Evolutionary conservation across 495 filamentous ascomycete species (phyloP), one percentile per base, ranked within the genome.

Genomic region (Penicillium paradoxum): DNA sequence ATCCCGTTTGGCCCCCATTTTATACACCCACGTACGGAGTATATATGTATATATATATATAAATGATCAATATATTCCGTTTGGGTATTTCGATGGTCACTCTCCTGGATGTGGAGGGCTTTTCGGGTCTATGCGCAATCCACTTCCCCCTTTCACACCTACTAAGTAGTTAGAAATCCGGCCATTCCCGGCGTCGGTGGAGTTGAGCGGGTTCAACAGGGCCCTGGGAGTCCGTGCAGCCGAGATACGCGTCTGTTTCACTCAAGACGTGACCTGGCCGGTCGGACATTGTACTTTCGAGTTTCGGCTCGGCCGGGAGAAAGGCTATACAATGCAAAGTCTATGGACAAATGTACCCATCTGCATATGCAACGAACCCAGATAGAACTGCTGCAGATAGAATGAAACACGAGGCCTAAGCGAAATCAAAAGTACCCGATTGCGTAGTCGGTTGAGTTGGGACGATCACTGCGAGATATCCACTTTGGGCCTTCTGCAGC

Each of bases 231-330:
- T 68, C 68, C 67, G 68, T 71, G 70, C 71, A 72, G 69, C 67
- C 63, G 65, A 72, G 58, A 68, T 68, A 72, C 71, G 71, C 71
- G 69, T 73, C 61, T 68, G 71, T 69, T 71, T 72, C 67, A 70
- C 57, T 60, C 46, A 33, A 30, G 37, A 32, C 37, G 45, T 49
- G 46, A 49, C 39, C 49, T 43, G 49, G 29, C 29, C 49, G 49
- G 49, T 37, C 49, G 29, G 21, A 19, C 27, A 43, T 37, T 25
- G 32, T 48, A 34, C 45, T 17, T 17, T 47, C 5, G 3, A 32
- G 6, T n/a, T 15, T 36, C 45, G 45, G 45, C 33, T 48, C 45
- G 30, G 32, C 32, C 45, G 32, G 38, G 37, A 47, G 15, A n/a
- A n/a, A n/a, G n/a, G n/a, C n/a, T n/a, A 43, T 18, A 25, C 15